Conservation (phyloP, 495 filamentous ascomycete species). For the Corynascus novoguineensis region DNA sequence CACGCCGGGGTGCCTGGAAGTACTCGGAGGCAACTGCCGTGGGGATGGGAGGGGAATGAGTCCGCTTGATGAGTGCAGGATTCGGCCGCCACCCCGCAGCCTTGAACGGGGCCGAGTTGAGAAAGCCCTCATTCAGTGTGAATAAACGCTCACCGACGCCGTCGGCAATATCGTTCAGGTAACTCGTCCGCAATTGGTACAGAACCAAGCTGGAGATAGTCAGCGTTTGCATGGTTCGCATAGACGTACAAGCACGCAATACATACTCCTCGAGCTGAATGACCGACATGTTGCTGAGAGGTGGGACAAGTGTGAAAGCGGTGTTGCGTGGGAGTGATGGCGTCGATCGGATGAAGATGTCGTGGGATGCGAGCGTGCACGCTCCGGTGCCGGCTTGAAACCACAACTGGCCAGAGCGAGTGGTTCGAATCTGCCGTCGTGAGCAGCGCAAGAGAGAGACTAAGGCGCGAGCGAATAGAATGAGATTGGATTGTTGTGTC, state of each 20-base stretch:
- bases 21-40: slow-evolving; percentile 87
- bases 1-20: slow-evolving; percentile 64
- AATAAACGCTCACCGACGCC: slow-evolving; percentile 95
- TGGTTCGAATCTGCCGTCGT: too few relatives aligned
- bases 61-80: slow-evolving; percentile 73
- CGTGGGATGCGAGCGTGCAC: too few relatives aligned
- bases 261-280: slow-evolving; percentile 95
- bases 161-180: slow-evolving; percentile 84
- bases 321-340: too few relatives aligned
- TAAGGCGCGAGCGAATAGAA: neutral
- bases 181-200: slow-evolving; percentile 88
- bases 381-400: too few relatives aligned
- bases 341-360: too few relatives aligned
- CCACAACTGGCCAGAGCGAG: too few relatives aligned
- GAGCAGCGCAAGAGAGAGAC: neutral
- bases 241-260: neutral
- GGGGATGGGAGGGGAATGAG: slow-evolving; percentile 93
- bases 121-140: slow-evolving; percentile 79
- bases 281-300: slow-evolving; percentile 67
- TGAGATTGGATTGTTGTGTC: neutral
- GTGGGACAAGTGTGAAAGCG: too few relatives aligned
- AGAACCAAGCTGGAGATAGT: slow-evolving; percentile 65
- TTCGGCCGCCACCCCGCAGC: slow-evolving; percentile 86
- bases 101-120: slow-evolving; percentile 93
- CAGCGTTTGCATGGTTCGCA: neutral